Evolutionary conservation across 106 monocot species (phyloP).

Genomic region (Hemerocallis citrina): DNA sequence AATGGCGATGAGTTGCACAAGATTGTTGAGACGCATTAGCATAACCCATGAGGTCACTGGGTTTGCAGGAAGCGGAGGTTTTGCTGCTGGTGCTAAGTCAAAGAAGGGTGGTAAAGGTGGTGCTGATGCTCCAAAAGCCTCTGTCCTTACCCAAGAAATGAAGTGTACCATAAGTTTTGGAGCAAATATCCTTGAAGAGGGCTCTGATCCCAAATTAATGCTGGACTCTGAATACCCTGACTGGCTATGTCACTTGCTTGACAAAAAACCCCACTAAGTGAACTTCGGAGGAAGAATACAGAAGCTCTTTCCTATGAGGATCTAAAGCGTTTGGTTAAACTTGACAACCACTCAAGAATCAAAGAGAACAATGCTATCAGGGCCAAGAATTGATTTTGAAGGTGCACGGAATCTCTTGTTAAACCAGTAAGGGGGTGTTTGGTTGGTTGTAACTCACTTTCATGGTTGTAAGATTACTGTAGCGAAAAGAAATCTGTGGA

Average conservation of each 20-base stretch:
- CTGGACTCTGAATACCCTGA: slow-evolving; percentile 87
- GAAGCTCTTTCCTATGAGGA: slow-evolving; percentile 70
- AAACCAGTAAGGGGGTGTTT: too few species aligned
- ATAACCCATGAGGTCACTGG: not conserved
- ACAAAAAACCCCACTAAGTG: slow-evolving; percentile 79
- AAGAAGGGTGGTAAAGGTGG: slow-evolving; percentile 72
- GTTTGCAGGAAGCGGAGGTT: slow-evolving; percentile 22
- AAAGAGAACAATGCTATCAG: slow-evolving; percentile 55
- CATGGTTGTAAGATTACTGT: too few species aligned
- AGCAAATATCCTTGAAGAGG: slow-evolving; percentile 87
- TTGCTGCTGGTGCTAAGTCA: slow-evolving; percentile 48
- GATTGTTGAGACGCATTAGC: not conserved
- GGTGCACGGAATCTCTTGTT: not conserved
- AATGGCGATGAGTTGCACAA: slow-evolving; percentile 4
- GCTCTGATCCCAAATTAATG: slow-evolving; percentile 68
- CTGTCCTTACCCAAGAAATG: slow-evolving; percentile 51
- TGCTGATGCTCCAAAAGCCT: slow-evolving; percentile 51
- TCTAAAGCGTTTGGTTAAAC: slow-evolving; percentile 67
- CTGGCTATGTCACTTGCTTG: slow-evolving; percentile 81
- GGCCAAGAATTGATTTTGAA: slow-evolving; percentile 52
- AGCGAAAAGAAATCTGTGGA: too few species aligned
- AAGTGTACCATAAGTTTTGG: slow-evolving; percentile 72
- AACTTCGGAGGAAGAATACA: slow-evolving; percentile 54
- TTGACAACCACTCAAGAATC: slow-evolving; percentile 61
- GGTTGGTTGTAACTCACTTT: too few species aligned